phyloP scores from a whole-genome alignment of 495 filamentous ascomycete species.

The Aspergillus campestris region DNA sequence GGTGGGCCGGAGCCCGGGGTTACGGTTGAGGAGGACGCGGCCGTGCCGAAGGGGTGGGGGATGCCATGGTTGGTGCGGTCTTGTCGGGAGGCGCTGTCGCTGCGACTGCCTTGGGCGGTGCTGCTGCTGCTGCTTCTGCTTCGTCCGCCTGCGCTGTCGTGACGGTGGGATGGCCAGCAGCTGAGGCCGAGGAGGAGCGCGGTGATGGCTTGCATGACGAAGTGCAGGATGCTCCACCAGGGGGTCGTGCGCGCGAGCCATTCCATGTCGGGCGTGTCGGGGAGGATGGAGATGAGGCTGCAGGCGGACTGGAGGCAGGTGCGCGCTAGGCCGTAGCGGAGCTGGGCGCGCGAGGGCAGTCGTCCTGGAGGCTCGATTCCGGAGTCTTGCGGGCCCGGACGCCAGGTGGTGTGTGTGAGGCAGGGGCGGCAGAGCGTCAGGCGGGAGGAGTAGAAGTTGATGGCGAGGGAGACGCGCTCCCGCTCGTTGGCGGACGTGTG shows the following conservation, averaged over 20 bases:
- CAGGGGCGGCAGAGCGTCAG: slow-evolving; percentile 55
- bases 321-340: slow-evolving; percentile 42
- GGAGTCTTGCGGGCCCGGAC: slow-evolving; percentile 26
- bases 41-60: too few species aligned
- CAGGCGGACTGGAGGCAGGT: slow-evolving; percentile 49
- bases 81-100: too few species aligned
- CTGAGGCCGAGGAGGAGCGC: slow-evolving; percentile 49
- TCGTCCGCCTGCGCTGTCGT: neutral
- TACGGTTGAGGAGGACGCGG: too few species aligned
- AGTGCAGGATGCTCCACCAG: slow-evolving; percentile 57
- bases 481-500: neutral
- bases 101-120: neutral
- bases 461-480: slow-evolving; percentile 34
- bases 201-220: slow-evolving; percentile 52
- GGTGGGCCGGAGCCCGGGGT: neutral
- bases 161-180: slow-evolving; percentile 17
- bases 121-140: neutral
- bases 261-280: slow-evolving; percentile 22
- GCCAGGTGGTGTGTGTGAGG: slow-evolving; percentile 23
- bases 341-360: slow-evolving; percentile 21
- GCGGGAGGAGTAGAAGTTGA: slow-evolving; percentile 47
- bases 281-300: slow-evolving; percentile 43
- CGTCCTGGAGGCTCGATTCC: neutral
- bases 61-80: too few species aligned
- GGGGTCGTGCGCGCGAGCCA: slow-evolving; percentile 43